Evolutionary conservation across 306 rosid species (phyloP).

Genomic region (Sesbania bispinosa): DNA sequence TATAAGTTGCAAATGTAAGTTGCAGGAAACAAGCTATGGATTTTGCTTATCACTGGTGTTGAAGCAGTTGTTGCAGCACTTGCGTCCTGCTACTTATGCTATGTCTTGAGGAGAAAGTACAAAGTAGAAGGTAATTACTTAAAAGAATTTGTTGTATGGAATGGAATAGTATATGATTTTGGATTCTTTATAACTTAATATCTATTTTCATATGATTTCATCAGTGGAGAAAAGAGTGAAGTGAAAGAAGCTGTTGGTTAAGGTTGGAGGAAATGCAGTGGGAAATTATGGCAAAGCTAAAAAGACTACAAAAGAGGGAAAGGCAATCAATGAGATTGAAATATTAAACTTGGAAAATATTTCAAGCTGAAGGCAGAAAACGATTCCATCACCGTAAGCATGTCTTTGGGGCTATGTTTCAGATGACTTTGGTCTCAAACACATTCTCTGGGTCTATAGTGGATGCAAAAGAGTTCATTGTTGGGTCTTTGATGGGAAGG

Average conservation of each 20-base stretch:
- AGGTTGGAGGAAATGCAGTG: constrained; percentile 8
- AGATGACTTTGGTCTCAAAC: constrained; percentile 90
- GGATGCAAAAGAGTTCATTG: constrained; percentile 94
- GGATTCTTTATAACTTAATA: neutral
- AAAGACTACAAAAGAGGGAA: neutral
- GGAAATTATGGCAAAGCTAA: neutral
- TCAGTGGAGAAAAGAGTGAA: neutral
- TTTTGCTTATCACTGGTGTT: constrained; percentile 17
- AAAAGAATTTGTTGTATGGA: too few species aligned
- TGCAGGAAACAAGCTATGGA: constrained; percentile 18
- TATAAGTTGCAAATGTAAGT: neutral
- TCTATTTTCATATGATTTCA: neutral
- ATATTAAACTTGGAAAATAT: constrained; percentile 22
- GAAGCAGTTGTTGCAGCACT: neutral
- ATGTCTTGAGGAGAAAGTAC: neutral
- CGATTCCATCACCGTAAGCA: constrained; percentile 16
- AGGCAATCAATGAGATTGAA: neutral
- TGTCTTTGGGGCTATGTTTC: constrained; percentile 19
- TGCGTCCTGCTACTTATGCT: neutral
- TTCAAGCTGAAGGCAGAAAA: too few species aligned
- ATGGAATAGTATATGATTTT: too few species aligned
- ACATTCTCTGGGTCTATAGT: constrained; percentile 91
- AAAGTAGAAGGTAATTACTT: constrained; percentile 15
- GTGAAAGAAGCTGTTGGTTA: neutral
- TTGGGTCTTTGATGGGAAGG: constrained; percentile 93